Base-by-base conservation (phyloP, 371 early-diverging fungal species). In the Mortierella sp. region DNA sequence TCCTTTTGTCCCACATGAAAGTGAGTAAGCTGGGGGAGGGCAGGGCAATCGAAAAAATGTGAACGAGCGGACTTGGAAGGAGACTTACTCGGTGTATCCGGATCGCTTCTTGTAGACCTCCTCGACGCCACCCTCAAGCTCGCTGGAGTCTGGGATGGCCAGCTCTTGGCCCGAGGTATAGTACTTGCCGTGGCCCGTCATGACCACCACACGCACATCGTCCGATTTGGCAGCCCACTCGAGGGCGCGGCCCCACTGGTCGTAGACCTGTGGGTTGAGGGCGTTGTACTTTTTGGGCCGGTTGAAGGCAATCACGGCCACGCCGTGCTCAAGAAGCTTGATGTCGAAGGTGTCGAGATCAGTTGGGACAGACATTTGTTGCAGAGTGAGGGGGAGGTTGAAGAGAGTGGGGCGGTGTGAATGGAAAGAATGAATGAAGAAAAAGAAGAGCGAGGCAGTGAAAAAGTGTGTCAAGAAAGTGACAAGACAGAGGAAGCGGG, bases 121-220 rank as follows among this genome's bases (percentile, higher is more conserved):
- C 24, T 82, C 75, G n/a, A 59, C 16, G 16, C 76, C 81, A 3
- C 72, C 73, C 51, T 77, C 82, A 50, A 79, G 40, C 70, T 90
- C 89, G 13, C 82, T 75, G 24, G 82, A 87, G 59, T 86, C 82
- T 9, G 90, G 88, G 31, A 90, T 76, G 16, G 76, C 69, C 59
- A 95, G 83, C 72, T 93, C 93, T 54, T 93, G 91, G 26, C 95
- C 95, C 10, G 93, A 92, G 26, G 91, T 90, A 82, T 89, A 95
- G 71, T 92, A 94, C 71, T 91, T 89, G 61, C 95, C 95, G 43
- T 89, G 88, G 74, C 95, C 95, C 6, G 94, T 95, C 70, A 95
- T 59, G 10, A 95, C 88, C 19, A 88, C 85, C 5, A 93, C 93
- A 51, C 91, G 91, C 43, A 93, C 91, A 37, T 88, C 85, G 28